Evolutionary conservation across 2,329 filamentous ascomycete species (phyloP).

Genomic region (Colletotrichum sublineola): DNA sequence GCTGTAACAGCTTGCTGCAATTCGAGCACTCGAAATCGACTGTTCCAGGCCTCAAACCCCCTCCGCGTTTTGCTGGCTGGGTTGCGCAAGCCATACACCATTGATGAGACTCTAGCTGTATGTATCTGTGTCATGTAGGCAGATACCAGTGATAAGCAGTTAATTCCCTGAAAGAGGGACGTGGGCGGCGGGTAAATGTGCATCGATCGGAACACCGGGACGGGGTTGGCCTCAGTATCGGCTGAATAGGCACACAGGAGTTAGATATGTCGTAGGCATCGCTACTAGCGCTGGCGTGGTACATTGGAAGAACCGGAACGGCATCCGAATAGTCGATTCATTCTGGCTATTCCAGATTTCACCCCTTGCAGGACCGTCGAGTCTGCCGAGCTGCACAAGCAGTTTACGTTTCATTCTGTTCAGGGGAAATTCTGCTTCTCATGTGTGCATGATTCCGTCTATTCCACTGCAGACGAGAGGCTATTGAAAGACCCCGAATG

Average conservation of each 20-base stretch:
- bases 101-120: slow-evolving; percentile 16
- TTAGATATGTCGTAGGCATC: no score
- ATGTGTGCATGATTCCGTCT: slow-evolving; percentile 23
- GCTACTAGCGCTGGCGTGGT: background rate
- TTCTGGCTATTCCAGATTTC: slow-evolving; percentile 9
- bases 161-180: background rate
- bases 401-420: slow-evolving; percentile 26
- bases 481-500: slow-evolving; percentile 8
- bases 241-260: slow-evolving; percentile 6
- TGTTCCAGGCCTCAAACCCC: slow-evolving; percentile 9
- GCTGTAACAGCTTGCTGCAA: slow-evolving; percentile 16
- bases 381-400: slow-evolving; percentile 23
- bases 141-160: background rate
- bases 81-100: slow-evolving; percentile 5
- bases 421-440: slow-evolving; percentile 22
- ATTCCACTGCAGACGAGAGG: background rate
- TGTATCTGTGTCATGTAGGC: background rate
- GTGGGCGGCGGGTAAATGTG: slow-evolving; percentile 44
- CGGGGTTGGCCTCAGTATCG: slow-evolving; percentile 25
- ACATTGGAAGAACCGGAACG: slow-evolving; percentile 20
- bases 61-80: background rate
- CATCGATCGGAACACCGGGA: slow-evolving; percentile 47
- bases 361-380: slow-evolving; percentile 30
- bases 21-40: slow-evolving; percentile 21
- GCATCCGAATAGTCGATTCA: slow-evolving; percentile 19